Conservation (phyloP, 1,284 basidiomycete species). For the Apiotrichum domesticum region DNA sequence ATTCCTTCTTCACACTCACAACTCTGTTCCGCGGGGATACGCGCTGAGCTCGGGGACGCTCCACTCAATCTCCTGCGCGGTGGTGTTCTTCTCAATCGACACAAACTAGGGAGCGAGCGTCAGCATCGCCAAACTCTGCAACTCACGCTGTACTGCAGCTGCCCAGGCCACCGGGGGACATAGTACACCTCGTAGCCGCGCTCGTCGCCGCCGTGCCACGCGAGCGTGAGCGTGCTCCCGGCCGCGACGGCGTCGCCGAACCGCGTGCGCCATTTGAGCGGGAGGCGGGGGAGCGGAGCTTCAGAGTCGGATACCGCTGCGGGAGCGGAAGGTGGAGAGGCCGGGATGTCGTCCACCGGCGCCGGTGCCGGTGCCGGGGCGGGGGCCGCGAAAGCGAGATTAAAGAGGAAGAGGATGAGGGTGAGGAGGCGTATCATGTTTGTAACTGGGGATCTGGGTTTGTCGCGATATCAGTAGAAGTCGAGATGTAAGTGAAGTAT, state of each 20-base stretch:
- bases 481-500: too few species aligned
- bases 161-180: conserved; percentile 30
- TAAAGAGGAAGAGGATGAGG: too few species aligned
- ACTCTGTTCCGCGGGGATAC: conserved; percentile 27
- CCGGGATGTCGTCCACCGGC: too few species aligned
- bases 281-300: background rate
- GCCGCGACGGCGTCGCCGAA: conserved; percentile 12
- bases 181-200: conserved; percentile 25
- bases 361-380: too few species aligned
- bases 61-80: conserved; percentile 17
- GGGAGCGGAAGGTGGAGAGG: too few species aligned
- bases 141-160: conserved; percentile 25
- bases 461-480: too few species aligned
- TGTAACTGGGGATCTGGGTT: too few species aligned
- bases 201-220: conserved; percentile 27
- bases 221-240: conserved; percentile 15
- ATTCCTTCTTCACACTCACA: conserved; percentile 17
- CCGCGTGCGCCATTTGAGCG: conserved; percentile 10
- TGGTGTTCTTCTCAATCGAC: conserved; percentile 21
- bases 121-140: too few species aligned
- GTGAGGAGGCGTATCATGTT: too few species aligned
- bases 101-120: conserved; percentile 9
- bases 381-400: too few species aligned
- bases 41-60: conserved; percentile 14
- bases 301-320: too few species aligned